Evolutionary conservation across 176 grass and related monocot species (phyloP).

Genomic region (Avena insularis): DNA sequence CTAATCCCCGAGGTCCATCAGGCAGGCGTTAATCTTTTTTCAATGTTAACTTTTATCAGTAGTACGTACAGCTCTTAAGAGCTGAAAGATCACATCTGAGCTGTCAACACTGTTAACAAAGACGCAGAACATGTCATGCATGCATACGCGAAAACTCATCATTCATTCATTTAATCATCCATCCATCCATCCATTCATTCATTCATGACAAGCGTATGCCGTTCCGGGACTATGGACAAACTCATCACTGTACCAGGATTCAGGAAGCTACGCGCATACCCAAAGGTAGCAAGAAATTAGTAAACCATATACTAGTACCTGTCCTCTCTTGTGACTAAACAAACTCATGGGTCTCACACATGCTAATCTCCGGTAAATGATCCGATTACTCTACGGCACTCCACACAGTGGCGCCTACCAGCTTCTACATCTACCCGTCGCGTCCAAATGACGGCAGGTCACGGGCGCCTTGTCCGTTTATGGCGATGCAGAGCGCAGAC

Average conservation of each 20-base stretch:
- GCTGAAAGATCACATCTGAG: not conserved
- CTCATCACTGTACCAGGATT: not conserved
- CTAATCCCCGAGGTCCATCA: too few species aligned
- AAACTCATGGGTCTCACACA: not conserved
- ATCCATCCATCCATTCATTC: not conserved
- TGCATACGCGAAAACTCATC: not conserved
- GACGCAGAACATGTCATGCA: not conserved
- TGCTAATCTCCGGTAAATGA: not conserved
- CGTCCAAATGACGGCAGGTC: constrained; percentile 37
- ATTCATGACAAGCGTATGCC: not conserved
- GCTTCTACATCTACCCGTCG: not conserved
- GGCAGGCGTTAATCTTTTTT: too few species aligned
- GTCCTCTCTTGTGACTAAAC: not conserved
- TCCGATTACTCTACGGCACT: not conserved
- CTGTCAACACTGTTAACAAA: constrained; percentile 1
- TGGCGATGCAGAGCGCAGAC: constrained; percentile 28
- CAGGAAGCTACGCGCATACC: not conserved
- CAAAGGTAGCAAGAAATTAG: too few species aligned
- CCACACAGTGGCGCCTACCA: not conserved
- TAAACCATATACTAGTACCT: too few species aligned
- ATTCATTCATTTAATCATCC: not conserved
- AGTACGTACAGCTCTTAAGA: too few species aligned
- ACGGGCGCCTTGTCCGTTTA: constrained; percentile 43
- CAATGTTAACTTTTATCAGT: too few species aligned
- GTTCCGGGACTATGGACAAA: not conserved